Percentiles rank a stretch among this genome's conserved stretches.
Evolutionary conservation across 352 stramenopile species (phyloP).

Genomic region (Pythium folliculosum): DNA sequence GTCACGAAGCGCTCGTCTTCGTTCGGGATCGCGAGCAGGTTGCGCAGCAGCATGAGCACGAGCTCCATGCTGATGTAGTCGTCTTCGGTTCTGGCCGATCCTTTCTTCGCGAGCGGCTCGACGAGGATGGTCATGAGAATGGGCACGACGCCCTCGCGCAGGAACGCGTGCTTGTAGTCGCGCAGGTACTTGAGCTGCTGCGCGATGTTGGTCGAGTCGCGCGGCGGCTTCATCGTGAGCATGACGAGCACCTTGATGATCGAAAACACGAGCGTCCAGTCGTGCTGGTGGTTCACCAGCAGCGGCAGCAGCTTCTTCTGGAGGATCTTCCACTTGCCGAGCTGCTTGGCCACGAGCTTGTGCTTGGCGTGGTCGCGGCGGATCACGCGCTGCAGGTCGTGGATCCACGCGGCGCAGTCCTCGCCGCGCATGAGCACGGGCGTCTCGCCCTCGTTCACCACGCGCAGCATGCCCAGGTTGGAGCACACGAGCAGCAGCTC

Average conservation of each 20-base stretch:
- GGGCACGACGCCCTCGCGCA: slow-evolving; percentile 63
- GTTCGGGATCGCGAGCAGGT: slow-evolving; percentile 83
- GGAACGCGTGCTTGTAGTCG: slow-evolving; percentile 87
- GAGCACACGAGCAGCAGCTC: slow-evolving; percentile 88
- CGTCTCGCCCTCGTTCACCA: slow-evolving; percentile 49
- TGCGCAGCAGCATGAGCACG: slow-evolving; percentile 83
- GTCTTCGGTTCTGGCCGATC: slow-evolving; percentile 51
- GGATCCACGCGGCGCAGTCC: slow-evolving; percentile 82
- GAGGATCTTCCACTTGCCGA: slow-evolving; percentile 87
- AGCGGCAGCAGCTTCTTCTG: slow-evolving; percentile 88
- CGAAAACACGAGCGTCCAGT: slow-evolving; percentile 86
- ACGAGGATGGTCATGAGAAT: slow-evolving; percentile 88
- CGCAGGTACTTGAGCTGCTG: slow-evolving; percentile 81
- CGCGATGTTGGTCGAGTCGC: slow-evolving; percentile 77
- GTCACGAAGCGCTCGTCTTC: slow-evolving; percentile 81
- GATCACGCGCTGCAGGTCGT: slow-evolving; percentile 85
- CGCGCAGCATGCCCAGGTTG: slow-evolving; percentile 81
- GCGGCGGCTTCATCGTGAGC: slow-evolving; percentile 85
- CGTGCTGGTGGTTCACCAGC: slow-evolving; percentile 85
- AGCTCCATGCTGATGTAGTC: slow-evolving; percentile 89
- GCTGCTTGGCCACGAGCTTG: slow-evolving; percentile 79
- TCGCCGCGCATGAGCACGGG: slow-evolving; percentile 82
- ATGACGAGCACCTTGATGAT: slow-evolving; percentile 91
- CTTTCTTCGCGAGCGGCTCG: slow-evolving; percentile 71
- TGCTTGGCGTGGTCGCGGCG: slow-evolving; percentile 81